Base-by-base conservation (phyloP, 768 basidiomycete species). In the Auriculariales sp. region DNA sequence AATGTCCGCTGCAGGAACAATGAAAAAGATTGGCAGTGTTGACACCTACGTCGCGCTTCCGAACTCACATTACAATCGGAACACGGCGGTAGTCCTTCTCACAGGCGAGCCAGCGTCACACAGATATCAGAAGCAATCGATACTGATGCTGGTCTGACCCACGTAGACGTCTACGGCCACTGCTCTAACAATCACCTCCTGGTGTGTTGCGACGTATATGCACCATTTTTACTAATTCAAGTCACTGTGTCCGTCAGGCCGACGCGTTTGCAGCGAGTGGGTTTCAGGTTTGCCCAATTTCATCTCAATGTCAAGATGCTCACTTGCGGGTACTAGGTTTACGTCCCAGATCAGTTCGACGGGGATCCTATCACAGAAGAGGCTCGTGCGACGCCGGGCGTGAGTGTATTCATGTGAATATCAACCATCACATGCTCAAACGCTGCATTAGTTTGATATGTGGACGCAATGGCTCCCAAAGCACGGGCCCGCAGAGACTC, bases 51-150 rank as follows among this genome's bases (percentile, higher is more conserved):
- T 78, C 47, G 71, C 73, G 1, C 77, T 72, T 1, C 80, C 80
- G 11, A 50, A 59, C 15, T 60, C 53, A 15, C 54, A 57, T 32
- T 78, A 74, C 52, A 61, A 70, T 49, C 73, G 75, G 61, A 68
- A 73, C 54, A 80, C 78, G 59, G 75, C 70, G 25, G 48, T 81
- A 46, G 67, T 82, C 25, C 74, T 66, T 64, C 58, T 81, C 24
- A 51, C 74, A 3, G 80, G 78, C 53, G 63, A 69, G 44, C n/a
- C n/a, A n/a, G n/a, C n/a, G n/a, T n/a, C n/a, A n/a, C n/a, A n/a
- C n/a, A n/a, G n/a, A n/a, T n/a, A n/a, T 77, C 74, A 50, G 22
- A 11, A 9, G 19, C 15, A 12, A 10, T 44, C 39, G 4, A 7
- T 3, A 3, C n/a, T n/a, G n/a, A n/a, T n/a, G n/a, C n/a, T n/a